Evolutionary conservation across 139 green algal species (phyloP), one percentile per base, ranked within the genome.

Genomic region (Chlorella sp.): DNA sequence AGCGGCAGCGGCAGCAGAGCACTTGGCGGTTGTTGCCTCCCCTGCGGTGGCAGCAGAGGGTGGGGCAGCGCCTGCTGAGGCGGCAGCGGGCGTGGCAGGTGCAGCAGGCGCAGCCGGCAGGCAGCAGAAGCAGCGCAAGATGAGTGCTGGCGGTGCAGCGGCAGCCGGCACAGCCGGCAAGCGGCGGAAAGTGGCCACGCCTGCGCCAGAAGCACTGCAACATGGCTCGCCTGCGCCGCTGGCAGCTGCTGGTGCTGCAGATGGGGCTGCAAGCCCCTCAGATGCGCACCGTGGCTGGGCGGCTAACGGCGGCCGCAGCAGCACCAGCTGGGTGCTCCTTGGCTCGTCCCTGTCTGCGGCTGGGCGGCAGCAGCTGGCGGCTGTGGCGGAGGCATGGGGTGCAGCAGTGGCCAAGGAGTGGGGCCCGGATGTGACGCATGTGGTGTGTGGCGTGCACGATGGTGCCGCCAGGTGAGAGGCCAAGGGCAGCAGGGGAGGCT

Each of bases 381-480:
- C 30, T 25, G 44, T 90, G 51, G 83, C 84, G 28, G 74, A 41
- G 28, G 56, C 71, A 0, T 44, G 72, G 9, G 87, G 87, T 1
- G 85, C 78, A 16, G 32, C 30, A 15, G 62, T 89, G 57, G 78
- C 56, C 4, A 56, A 38, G 26, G 71, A 64, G 63, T 90, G 87
- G 87, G 23, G 64, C 26, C 25, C 23, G 6, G 30, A 4, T 2
- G 78, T 90, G 21, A 91, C 87, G 1, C 87, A 91, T 47, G 78
- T 91, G n/a, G 62, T 89, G 23, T 89, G 86, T 32, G 81, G 86
- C 26, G 28, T 41, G 4, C 63, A 26, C 6, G 74, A 87, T 4
- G 73, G 73, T 21, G 67, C 44, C 3, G 84, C 74, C 34, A 75
- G 76, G 82, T 86, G 39, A 32, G 71, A n/a, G 26, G 32, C 39